Conservation (phyloP, 2,329 filamentous ascomycete species). For the Orbilia quercus region DNA sequence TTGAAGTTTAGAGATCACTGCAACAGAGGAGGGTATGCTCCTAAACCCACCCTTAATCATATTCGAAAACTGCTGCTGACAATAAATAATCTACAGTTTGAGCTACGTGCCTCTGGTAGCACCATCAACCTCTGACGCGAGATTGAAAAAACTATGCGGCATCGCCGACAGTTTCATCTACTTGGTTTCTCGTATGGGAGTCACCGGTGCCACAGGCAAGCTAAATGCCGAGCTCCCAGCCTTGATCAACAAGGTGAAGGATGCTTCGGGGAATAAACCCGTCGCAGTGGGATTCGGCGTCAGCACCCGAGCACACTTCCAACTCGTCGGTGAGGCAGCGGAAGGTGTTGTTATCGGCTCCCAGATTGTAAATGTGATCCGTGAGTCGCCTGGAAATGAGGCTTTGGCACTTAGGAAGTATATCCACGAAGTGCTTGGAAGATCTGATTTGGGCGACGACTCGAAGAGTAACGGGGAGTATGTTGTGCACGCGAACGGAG, state of each 20-base stretch:
- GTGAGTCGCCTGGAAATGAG: slow-evolving; percentile 73
- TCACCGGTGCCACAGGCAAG: slow-evolving; percentile 87
- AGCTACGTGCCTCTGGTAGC: slow-evolving; percentile 98
- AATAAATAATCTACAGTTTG: slow-evolving; percentile 68
- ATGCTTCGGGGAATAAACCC: slow-evolving; percentile 89
- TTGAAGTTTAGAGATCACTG: slow-evolving; percentile 89
- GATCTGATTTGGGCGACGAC: slow-evolving; percentile 62
- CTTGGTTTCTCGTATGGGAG: slow-evolving; percentile 95
- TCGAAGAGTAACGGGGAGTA: slow-evolving; percentile 62
- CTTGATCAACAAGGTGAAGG: slow-evolving; percentile 85
- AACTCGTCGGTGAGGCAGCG: slow-evolving; percentile 82
- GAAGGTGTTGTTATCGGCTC: slow-evolving; percentile 97
- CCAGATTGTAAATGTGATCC: slow-evolving; percentile 87
- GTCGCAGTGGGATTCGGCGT: slow-evolving; percentile 96
- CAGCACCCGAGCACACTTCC: slow-evolving; percentile 92
- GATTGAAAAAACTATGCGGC: slow-evolving; percentile 95
- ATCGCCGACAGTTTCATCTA: slow-evolving; percentile 99
- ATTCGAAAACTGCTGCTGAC: neutral
- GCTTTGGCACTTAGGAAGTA: slow-evolving; percentile 84
- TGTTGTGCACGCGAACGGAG: slow-evolving; percentile 68
- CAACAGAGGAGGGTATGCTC: slow-evolving; percentile 76
- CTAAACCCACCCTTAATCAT: slow-evolving; percentile 4
- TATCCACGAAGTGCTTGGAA: slow-evolving; percentile 75
- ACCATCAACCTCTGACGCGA: slow-evolving; percentile 87
- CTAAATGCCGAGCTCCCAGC: slow-evolving; percentile 84